These are phyloP conservation scores for Chaetomiaceae sp. DNA, from an alignment of 2,329 filamentous ascomycete genomes.

Conservation along the genomic window DNA sequence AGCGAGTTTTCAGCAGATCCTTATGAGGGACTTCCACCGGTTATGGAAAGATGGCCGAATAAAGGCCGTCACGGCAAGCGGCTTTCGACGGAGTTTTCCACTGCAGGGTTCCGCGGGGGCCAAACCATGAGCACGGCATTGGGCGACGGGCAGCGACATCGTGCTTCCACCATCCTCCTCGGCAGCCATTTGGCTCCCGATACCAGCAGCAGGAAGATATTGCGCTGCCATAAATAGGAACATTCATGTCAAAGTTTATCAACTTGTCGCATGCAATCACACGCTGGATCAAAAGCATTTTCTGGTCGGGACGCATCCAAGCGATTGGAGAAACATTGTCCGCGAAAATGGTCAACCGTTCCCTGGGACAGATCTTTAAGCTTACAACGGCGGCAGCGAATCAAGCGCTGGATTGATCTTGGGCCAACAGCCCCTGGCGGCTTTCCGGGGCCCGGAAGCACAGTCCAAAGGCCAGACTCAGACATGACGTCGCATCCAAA, in stretches of 20 bases:
- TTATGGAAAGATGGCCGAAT: background rate
- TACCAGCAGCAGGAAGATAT: background rate
- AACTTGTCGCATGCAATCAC: conserved; percentile 19
- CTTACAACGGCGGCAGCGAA: conserved; percentile 6
- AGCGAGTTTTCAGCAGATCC: background rate
- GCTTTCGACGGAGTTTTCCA: background rate
- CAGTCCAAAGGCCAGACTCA: conserved; percentile 7
- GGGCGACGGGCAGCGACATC: background rate
- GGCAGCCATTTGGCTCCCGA: background rate
- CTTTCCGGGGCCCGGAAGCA: conserved; percentile 5
- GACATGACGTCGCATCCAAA: conserved; percentile 18
- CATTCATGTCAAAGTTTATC: background rate
- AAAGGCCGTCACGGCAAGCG: background rate
- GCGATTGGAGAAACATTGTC: background rate
- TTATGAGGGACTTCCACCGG: background rate
- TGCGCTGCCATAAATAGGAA: conserved; percentile 23
- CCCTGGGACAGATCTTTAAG: conserved; percentile 1
- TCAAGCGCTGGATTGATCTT: background rate
- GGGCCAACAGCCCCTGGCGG: background rate
- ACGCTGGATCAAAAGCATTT: conserved; percentile 8
- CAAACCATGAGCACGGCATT: background rate
- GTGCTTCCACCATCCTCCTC: background rate
- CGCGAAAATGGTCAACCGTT: background rate
- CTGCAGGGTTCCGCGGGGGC: background rate
- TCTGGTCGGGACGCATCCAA: background rate